Evolutionary conservation across 805 yeast genomes (phyloP).

Genomic region (Nakazawaea laoshanensis): DNA sequence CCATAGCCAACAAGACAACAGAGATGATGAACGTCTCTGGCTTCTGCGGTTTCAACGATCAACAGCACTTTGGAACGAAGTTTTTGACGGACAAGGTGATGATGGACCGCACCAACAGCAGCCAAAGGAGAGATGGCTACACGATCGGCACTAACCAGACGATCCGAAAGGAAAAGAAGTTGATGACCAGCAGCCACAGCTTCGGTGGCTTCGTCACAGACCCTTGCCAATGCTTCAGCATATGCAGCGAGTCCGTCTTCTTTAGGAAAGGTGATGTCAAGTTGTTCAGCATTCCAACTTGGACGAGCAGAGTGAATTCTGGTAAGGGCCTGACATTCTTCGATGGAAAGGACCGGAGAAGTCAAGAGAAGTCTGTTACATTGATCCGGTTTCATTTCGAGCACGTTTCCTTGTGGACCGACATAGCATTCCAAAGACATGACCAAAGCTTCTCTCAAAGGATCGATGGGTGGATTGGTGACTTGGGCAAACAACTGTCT

Average conservation of each 20-base stretch:
- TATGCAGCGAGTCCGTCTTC: slow-evolving; percentile 82
- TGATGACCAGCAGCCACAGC: slow-evolving; percentile 73
- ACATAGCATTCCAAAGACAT: slow-evolving; percentile 96
- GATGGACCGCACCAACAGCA: slow-evolving; percentile 97
- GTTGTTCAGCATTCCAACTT: slow-evolving; percentile 71
- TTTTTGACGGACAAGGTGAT: slow-evolving; percentile 89
- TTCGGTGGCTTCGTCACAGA: slow-evolving; percentile 79
- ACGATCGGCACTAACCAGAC: slow-evolving; percentile 44
- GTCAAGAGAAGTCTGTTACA: slow-evolving; percentile 80
- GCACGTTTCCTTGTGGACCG: slow-evolving; percentile 96
- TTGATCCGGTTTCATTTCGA: slow-evolving; percentile 88
- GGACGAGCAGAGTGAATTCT: slow-evolving; percentile 73
- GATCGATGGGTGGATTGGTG: slow-evolving; percentile 98
- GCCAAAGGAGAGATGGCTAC: slow-evolving; percentile 80
- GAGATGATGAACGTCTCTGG: slow-evolving; percentile 94
- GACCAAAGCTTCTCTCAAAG: slow-evolving; percentile 92
- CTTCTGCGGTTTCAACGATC: slow-evolving; percentile 90
- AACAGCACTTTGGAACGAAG: slow-evolving; percentile 94
- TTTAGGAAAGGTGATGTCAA: slow-evolving; percentile 85
- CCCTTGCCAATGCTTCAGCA: slow-evolving; percentile 72
- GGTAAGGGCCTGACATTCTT: slow-evolving; percentile 67
- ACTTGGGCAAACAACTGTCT: slow-evolving; percentile 96
- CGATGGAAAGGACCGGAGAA: slow-evolving; percentile 72
- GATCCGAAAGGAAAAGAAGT: slow-evolving; percentile 72
- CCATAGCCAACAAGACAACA: slow-evolving; percentile 95